Evolutionary conservation across 2,329 filamentous ascomycete species (phyloP).

Genomic region (Ceratocystis albifundus): DNA sequence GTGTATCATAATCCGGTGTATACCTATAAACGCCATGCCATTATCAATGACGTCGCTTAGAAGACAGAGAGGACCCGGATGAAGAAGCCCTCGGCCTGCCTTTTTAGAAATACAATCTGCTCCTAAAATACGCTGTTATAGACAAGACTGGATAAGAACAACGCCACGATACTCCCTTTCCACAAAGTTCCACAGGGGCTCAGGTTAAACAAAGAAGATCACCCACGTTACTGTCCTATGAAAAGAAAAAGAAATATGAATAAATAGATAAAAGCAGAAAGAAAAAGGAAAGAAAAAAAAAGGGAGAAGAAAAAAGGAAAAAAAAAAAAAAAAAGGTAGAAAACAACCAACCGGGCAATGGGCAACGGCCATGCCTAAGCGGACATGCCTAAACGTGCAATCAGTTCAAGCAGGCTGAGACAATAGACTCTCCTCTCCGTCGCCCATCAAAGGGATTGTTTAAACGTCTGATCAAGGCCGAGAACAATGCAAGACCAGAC

Average conservation of each 20-base stretch:
- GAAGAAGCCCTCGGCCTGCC: no score
- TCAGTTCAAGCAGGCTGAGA: conserved; percentile 1
- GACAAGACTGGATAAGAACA: conserved; percentile 2
- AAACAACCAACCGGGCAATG: no score
- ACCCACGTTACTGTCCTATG: no score
- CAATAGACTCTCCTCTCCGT: neutral
- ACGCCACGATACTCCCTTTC: neutral
- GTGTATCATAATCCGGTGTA: neutral
- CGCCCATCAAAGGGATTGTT: neutral
- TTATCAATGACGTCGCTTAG: conserved; percentile 2
- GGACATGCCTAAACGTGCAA: neutral
- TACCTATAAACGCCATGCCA: neutral
- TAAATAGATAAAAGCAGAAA: no score
- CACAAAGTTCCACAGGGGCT: neutral
- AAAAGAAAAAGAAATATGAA: no score
- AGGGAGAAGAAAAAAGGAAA: no score
- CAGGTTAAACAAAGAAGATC: no score
- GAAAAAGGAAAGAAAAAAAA: no score
- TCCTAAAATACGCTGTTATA: neutral
- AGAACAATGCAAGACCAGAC: neutral
- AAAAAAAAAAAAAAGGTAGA: no score
- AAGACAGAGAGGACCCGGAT: no score
- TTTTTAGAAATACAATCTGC: no score
- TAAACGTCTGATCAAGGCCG: neutral
- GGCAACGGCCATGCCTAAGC: neutral